These are phyloP conservation scores for Erythrophleum ivorense DNA, from an alignment of 331 rosid genomes.

Conservation along the genomic window DNA sequence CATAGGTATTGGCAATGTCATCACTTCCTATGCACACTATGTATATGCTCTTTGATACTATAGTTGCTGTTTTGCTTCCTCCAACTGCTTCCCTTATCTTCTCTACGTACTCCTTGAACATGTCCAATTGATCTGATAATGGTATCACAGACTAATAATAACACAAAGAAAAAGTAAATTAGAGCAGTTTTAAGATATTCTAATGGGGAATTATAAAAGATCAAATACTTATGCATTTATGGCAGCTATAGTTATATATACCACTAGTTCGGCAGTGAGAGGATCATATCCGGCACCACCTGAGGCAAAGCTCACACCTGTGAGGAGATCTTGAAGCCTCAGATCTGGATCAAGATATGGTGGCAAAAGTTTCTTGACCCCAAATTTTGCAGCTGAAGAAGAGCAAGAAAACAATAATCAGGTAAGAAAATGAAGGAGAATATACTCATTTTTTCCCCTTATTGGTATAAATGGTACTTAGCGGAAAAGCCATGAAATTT, in stretches of 20 bases:
- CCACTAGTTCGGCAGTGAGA: constrained; percentile 65
- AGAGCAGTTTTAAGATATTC: constrained; percentile 4
- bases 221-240: not conserved
- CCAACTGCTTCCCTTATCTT: constrained; percentile 57
- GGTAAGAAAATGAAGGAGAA: not conserved
- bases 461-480: too few species aligned
- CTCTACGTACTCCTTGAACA: constrained; percentile 58
- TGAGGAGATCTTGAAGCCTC: constrained; percentile 60
- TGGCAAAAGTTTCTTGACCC: constrained; percentile 64
- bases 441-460: not conserved
- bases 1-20: constrained; percentile 69
- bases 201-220: not conserved
- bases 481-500: not conserved
- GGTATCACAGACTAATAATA: constrained; percentile 54
- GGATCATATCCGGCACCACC: constrained; percentile 85
- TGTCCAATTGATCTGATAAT: constrained; percentile 56
- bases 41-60: constrained; percentile 60
- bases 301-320: constrained; percentile 83
- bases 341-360: constrained; percentile 65
- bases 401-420: not conserved
- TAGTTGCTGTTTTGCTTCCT: constrained; percentile 35
- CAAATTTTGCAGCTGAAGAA: constrained; percentile 64
- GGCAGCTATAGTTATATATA: constrained; percentile 11
- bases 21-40: constrained; percentile 59
- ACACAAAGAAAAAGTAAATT: not conserved